Evolutionary conservation across 169 alveolate species (phyloP), one percentile per base, ranked within the genome.

Genomic region (Plasmodium gonderi): DNA sequence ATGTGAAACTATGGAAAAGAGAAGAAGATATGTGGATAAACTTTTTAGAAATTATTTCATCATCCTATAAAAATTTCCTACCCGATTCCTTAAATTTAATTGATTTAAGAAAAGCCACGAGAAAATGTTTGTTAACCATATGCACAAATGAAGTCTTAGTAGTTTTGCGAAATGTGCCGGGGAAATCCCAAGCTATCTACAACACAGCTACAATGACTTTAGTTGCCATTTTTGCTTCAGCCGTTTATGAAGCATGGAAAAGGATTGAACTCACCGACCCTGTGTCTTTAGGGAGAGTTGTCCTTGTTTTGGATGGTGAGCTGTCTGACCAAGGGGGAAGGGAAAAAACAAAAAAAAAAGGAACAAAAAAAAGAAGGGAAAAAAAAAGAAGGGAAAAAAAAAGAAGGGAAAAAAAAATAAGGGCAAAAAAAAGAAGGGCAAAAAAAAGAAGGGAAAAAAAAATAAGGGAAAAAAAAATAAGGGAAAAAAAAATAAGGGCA

Each of bases 21-120:
- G 99, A 97, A 93, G 98, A 97, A 94, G 97, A 96, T 92, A 96
- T 93, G 98, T 97, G 97, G 98, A 93, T 96, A 67, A 93, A 93
- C 60, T 92, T 96, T 78, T 95, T 95, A 90, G 98, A 96, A 91
- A 97, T 94, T 78, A 74, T 95, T 65, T 96, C 98, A 54, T 78
- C 96, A 51, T 91, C 47, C 94, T 67, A 89, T 68, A 45, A 67
- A 79, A 72, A 89, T 51, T 51, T 67, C 72, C 40, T 92, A 26
- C 82, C 82, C 5, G 92, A 87, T 38, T 44, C 81, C 26, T 77
- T 77, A 44, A 45, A 45, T 26, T 68, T 74, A 40, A 69, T 95
- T 83, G 74, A 74, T 75, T 49, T 81, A 83, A 47, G 92, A 93
- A 79, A 51, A 17, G 75, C 87, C 6, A 97, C 98, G 9, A 93